phyloP scores from a whole-genome alignment of 768 basidiomycete species.

The Leccinum disarticulatum region DNA sequence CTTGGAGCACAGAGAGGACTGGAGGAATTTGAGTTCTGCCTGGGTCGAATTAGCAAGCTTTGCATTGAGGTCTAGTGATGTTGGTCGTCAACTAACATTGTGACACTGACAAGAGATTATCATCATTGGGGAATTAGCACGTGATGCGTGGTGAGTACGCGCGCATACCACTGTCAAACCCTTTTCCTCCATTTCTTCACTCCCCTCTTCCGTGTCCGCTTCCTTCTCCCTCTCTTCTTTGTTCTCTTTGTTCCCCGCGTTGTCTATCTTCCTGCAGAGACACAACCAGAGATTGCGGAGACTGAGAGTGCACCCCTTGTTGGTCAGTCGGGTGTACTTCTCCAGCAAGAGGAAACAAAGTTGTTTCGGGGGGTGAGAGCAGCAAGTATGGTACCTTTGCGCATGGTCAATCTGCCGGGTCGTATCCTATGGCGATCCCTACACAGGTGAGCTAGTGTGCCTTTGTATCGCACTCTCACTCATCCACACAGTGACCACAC shows the following conservation, averaged over 20 bases:
- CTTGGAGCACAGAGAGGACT: slow-evolving; percentile 69
- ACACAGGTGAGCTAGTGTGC: slow-evolving; percentile 11
- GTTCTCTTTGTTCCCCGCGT: slow-evolving; percentile 64
- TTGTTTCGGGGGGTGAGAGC: slow-evolving; percentile 32
- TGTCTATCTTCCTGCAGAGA: slow-evolving; percentile 46
- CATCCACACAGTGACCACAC: too few species aligned
- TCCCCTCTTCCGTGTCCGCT: slow-evolving; percentile 63
- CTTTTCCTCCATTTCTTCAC: slow-evolving; percentile 54
- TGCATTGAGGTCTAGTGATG: slow-evolving; percentile 61
- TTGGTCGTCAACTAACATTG: background rate
- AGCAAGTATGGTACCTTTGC: slow-evolving; percentile 78
- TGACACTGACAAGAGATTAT: background rate
- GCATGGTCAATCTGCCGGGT: slow-evolving; percentile 14
- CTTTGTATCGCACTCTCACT: background rate
- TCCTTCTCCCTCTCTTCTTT: slow-evolving; percentile 61
- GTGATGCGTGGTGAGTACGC: too few species aligned
- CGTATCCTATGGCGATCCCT: background rate
- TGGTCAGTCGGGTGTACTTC: slow-evolving; percentile 48
- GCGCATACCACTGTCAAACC: too few species aligned
- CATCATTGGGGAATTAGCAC: too few species aligned
- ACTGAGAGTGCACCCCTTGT: slow-evolving; percentile 28
- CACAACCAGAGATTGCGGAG: slow-evolving; percentile 19
- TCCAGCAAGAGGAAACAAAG: slow-evolving; percentile 49
- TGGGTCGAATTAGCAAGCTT: slow-evolving; percentile 90
- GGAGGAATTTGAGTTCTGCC: slow-evolving; percentile 71